A percentile compares a stretch with the other conserved stretches of the same genome.
phyloP scores from a whole-genome alignment of 208 protist genomes.

The Phytomonas francai region DNA sequence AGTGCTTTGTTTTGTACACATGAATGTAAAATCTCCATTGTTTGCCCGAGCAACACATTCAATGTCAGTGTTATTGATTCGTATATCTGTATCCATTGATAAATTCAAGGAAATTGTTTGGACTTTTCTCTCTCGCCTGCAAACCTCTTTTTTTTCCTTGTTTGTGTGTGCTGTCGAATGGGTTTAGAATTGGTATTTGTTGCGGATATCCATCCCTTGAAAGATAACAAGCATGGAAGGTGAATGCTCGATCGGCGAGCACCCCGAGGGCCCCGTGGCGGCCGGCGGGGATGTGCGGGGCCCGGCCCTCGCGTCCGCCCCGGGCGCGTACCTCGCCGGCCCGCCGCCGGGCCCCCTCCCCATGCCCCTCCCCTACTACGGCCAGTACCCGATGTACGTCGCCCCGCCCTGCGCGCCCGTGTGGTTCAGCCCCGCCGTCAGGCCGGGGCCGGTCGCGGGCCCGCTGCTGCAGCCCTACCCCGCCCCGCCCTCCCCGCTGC shows the following conservation, averaged over 20 bases:
- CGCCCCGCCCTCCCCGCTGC: neutral
- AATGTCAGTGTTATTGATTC: neutral
- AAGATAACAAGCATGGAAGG: neutral
- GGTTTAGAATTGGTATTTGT: neutral
- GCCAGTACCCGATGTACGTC: neutral
- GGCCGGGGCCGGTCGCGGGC: too few relatives aligned
- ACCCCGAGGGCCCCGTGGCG: neutral
- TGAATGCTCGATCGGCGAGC: neutral
- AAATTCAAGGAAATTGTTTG: neutral
- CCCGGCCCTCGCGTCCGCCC: neutral
- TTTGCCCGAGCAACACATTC: neutral
- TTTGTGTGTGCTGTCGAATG: too few relatives aligned
- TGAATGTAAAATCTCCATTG: neutral
- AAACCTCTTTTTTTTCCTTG: neutral
- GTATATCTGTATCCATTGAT: neutral
- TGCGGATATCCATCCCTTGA: neutral
- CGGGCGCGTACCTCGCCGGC: neutral
- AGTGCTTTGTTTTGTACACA: neutral
- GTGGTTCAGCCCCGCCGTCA: neutral
- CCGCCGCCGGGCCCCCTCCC: neutral
- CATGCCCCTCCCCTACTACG: neutral
- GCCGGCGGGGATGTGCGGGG: neutral
- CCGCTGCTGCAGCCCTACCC: neutral
- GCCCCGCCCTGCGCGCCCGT: neutral
- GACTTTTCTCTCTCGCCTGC: neutral